Base-by-base conservation (phyloP, 176 grass and related monocot genomes). In the Oryza rufipogon region DNA sequence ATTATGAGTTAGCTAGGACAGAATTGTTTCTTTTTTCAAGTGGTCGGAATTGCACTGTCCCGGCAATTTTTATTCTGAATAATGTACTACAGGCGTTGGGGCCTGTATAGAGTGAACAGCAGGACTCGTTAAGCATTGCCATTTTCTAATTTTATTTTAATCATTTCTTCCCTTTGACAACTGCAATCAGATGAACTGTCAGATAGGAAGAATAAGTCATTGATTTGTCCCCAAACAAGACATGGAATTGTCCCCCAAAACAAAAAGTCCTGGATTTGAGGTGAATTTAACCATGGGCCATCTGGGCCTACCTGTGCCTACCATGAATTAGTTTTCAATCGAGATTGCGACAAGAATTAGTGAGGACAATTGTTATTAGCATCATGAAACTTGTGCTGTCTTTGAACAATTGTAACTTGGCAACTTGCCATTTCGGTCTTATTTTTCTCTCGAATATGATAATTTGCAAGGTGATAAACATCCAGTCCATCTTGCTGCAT, bases 101-200 rank as follows among this genome's bases (percentile, higher is more conserved):
- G 32, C 42, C 47, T 52, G 20, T 30, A 41, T 38, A 32, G 68
- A 26, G 20, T 22, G 58, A 22, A 63, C 58, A n/a, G 0, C n/a
- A 22, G 58, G n/a, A 63, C 9, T 63, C 58, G 58, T 61, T 61
- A 61, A 61, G 20, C 56, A 61, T 1, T 22, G 56, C 20, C 6
- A 22, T 61, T 61, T 61, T 61, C 1, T 5, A 52, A 60, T 20
- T 61, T 61, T 61, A 61, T 61, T 61, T 8, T 61, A 61, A 22
- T 22, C 6, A 61, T 61, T 61, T 61, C 17, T 61, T 61, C 56
- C 20, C 46, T 51, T 19, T 70, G 47, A 58, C 36, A 28, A 52
- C 38, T 79, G 68, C 67, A 73, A 28, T 9, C 33, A 38, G 26
- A 86, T 79, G 19, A 33, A 48, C 54, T 64, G 48, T 85, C 26